phyloP scores from a whole-genome alignment of 2,329 filamentous ascomycete species.

The Aspergillus sp. region DNA sequence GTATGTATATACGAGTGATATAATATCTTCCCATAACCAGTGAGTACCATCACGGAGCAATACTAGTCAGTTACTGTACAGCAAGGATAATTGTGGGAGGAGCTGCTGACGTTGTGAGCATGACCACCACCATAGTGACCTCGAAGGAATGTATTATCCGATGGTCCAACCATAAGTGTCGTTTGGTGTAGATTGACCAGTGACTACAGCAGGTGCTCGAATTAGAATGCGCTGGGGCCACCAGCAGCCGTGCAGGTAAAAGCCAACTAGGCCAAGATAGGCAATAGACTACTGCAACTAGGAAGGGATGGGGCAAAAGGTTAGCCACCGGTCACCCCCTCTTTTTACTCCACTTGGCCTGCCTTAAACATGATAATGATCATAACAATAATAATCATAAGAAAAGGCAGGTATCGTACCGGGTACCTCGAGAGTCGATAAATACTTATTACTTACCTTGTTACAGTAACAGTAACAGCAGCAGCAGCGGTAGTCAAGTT shows the following conservation, averaged over 20 bases:
- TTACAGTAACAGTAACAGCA: no score
- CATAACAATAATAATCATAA: no score
- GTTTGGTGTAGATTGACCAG: background rate
- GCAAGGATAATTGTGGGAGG: background rate
- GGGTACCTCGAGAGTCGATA: no score
- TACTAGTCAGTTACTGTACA: no score
- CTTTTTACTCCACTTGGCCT: background rate
- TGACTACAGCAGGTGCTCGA: background rate
- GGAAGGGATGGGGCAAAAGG: background rate
- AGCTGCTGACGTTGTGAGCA: background rate
- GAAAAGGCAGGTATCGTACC: no score
- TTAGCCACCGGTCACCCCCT: background rate
- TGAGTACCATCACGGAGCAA: no score
- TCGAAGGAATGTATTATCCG: background rate
- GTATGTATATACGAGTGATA: no score
- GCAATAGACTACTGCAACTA: background rate
- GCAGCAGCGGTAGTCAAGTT: no score
- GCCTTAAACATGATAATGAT: background rate
- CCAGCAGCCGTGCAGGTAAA: background rate
- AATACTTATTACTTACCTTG: no score
- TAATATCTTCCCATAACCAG: no score
- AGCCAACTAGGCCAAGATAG: background rate
- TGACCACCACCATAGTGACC: background rate
- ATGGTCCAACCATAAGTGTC: background rate
- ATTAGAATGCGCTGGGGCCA: background rate